These are phyloP conservation scores for Fraxinus anomala DNA, from an alignment of 257 asterid species.

Conservation along the genomic window DNA sequence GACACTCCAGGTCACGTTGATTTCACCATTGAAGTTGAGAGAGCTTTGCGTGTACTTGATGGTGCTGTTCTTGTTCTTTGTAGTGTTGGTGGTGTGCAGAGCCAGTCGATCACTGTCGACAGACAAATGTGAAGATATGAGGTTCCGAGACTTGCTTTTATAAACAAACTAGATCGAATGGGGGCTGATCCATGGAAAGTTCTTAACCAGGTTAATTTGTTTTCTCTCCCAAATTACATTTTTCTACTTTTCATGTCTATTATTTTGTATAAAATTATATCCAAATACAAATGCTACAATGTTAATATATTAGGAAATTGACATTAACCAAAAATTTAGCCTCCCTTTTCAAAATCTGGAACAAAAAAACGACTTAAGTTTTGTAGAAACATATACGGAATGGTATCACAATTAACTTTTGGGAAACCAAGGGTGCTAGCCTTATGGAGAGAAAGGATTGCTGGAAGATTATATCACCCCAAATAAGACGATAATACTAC, in stretches of 20 bases:
- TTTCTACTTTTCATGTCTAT: constrained; percentile 8
- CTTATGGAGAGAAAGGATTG: neutral
- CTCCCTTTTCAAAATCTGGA: neutral
- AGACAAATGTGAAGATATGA: constrained; percentile 99
- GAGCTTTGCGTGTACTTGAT: constrained; percentile 98
- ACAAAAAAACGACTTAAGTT: neutral
- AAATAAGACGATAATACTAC: neutral
- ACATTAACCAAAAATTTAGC: constrained; percentile 4
- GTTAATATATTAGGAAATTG: neutral
- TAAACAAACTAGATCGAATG: constrained; percentile 96
- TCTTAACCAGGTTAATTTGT: constrained; percentile 75
- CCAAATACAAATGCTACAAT: neutral
- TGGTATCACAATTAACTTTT: neutral
- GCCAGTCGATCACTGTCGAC: constrained; percentile 97
- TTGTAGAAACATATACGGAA: constrained; percentile 5
- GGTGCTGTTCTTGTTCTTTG: constrained; percentile 96
- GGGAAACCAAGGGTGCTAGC: neutral
- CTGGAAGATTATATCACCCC: neutral
- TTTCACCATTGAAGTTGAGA: constrained; percentile 97
- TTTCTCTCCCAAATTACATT: neutral
- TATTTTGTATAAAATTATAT: neutral
- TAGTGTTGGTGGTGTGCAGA: constrained; percentile 99
- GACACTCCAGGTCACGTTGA: constrained; percentile 99
- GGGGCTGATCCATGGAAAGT: constrained; percentile 99
- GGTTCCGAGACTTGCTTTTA: constrained; percentile 94